phyloP scores from a whole-genome alignment of 345 rosid species.

The Camelina laxa region DNA sequence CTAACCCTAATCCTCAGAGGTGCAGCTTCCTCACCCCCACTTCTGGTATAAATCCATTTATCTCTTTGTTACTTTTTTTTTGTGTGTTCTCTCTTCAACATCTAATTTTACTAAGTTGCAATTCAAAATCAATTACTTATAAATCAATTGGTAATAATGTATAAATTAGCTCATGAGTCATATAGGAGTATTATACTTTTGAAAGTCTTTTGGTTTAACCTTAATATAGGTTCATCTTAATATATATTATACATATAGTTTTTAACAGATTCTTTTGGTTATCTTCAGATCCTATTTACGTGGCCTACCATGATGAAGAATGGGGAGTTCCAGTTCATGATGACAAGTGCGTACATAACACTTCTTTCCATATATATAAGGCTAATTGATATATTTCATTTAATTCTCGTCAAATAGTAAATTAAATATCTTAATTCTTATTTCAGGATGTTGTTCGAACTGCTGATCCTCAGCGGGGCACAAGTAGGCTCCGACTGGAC shows the following conservation, averaged over 20 bases:
- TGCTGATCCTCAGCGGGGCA: slow-evolving; percentile 64
- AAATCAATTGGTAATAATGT: too few species aligned
- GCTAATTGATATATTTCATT: background rate
- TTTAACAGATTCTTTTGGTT: background rate
- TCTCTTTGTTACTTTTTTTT: background rate
- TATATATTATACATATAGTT: background rate
- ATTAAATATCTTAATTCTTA: background rate
- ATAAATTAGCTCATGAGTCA: too few species aligned
- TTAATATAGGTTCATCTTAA: background rate
- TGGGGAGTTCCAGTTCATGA: slow-evolving; percentile 86
- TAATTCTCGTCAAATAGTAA: slow-evolving; percentile 4
- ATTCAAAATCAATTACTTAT: background rate
- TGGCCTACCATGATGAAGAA: slow-evolving; percentile 80
- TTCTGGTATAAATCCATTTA: slow-evolving; percentile 51
- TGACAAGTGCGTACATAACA: slow-evolving; percentile 54
- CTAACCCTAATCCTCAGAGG: slow-evolving; percentile 47
- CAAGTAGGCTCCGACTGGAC: slow-evolving; percentile 87
- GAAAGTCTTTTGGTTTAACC: background rate
- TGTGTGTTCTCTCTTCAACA: background rate
- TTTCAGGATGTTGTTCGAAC: slow-evolving; percentile 67
- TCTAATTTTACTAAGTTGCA: background rate
- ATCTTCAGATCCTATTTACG: slow-evolving; percentile 66
- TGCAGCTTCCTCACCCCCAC: slow-evolving; percentile 72
- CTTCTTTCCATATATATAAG: background rate
- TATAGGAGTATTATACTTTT: background rate